phyloP scores from a whole-genome alignment of 352 stramenopile species.

The Globisporangium abappressorium region DNA sequence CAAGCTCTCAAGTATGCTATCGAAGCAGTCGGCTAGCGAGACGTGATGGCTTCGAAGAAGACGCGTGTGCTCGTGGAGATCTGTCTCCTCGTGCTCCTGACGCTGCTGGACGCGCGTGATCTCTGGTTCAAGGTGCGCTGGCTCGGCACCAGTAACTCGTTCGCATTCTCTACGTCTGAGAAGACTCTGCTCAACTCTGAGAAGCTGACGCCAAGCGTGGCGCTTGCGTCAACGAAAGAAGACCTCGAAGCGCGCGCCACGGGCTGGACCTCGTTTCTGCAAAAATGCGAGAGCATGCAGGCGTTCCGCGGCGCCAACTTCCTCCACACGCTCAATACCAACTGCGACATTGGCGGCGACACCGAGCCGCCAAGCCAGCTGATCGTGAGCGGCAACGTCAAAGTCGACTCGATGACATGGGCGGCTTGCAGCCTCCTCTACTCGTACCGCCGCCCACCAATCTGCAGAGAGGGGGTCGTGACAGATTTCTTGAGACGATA shows the following conservation, averaged over 20 bases:
- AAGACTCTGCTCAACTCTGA: not conserved
- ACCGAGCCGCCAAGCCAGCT: constrained; percentile 24
- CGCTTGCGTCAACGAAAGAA: not conserved
- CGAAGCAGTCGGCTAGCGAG: not conserved
- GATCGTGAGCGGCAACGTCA: constrained; percentile 34
- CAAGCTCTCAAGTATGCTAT: not conserved
- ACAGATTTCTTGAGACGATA: not conserved
- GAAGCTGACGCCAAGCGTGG: not conserved
- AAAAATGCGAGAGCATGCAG: constrained; percentile 32
- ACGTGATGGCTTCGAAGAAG: constrained; percentile 2
- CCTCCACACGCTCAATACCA: constrained; percentile 17
- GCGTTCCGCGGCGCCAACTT: constrained; percentile 7
- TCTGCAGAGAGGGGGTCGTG: constrained; percentile 1
- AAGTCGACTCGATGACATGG: constrained; percentile 50
- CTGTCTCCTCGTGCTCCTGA: not conserved
- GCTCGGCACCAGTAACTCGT: constrained; percentile 2
- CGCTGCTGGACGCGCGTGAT: constrained; percentile 3
- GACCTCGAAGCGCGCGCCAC: constrained; percentile 8
- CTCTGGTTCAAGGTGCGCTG: constrained; percentile 1
- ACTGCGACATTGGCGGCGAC: constrained; percentile 34
- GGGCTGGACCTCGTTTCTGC: constrained; percentile 41
- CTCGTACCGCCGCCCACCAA: not conserved
- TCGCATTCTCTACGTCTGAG: not conserved
- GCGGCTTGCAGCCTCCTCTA: constrained; percentile 23
- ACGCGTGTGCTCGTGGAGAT: not conserved